Conservation (phyloP, 129 eudicot genomes). For the Apium graveolens region DNA sequence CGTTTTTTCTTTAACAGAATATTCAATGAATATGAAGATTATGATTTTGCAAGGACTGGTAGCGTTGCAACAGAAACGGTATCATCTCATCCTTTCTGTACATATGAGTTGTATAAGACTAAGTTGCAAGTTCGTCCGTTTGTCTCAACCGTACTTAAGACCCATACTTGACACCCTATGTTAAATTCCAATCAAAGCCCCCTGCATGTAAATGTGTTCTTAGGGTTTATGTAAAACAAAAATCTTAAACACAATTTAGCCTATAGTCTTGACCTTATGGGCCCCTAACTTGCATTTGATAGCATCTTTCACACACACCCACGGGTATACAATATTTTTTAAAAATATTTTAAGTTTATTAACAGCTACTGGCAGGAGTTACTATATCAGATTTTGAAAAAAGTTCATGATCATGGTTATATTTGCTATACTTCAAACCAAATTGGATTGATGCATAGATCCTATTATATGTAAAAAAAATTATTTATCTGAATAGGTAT, state of each 20-base stretch:
- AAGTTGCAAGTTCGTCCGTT: background rate
- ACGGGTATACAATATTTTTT: no score
- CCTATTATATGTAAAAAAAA: background rate
- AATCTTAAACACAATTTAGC: background rate
- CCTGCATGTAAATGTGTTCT: background rate
- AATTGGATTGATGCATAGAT: background rate
- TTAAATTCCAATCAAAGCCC: background rate
- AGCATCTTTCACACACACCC: background rate
- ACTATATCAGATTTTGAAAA: background rate
- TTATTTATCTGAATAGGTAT: background rate
- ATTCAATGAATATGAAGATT: constrained; percentile 59
- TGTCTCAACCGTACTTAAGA: background rate
- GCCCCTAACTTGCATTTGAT: background rate
- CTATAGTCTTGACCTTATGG: background rate
- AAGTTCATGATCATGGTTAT: background rate
- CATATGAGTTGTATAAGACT: background rate
- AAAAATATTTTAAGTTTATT: no score
- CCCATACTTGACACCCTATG: background rate
- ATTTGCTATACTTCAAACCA: background rate
- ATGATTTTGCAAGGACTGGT: constrained; percentile 90
- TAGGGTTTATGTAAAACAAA: background rate
- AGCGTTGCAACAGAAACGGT: constrained; percentile 68
- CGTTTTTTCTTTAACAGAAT: constrained; percentile 30
- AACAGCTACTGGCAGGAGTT: background rate
- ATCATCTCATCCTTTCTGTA: background rate